phyloP scores from a whole-genome alignment of 805 yeast species.

The Candida vartiovaarae region DNA sequence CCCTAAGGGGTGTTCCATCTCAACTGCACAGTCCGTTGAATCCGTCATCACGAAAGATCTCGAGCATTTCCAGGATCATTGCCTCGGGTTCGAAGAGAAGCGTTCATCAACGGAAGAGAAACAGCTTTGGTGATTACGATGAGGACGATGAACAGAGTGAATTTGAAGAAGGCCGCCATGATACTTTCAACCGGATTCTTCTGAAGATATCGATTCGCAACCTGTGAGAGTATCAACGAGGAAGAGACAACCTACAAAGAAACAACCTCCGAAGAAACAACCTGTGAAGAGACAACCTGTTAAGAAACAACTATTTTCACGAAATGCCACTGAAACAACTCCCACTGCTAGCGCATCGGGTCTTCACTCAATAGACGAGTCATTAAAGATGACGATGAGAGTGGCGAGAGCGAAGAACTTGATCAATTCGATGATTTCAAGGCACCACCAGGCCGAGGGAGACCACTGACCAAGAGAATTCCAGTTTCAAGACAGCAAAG shows the following conservation, averaged over 20 bases:
- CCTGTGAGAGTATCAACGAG: neutral
- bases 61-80: constrained; percentile 10
- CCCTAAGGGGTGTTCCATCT: constrained; percentile 4
- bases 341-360: too few relatives aligned
- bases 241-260: neutral
- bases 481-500: neutral
- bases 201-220: neutral
- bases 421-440: too few relatives aligned
- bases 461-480: neutral
- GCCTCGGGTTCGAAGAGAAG: constrained; percentile 9
- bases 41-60: constrained; percentile 2
- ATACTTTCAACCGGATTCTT: constrained; percentile 1
- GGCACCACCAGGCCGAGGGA: too few relatives aligned
- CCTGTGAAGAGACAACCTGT: too few relatives aligned
- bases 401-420: too few relatives aligned
- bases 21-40: constrained; percentile 10
- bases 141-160: constrained; percentile 2
- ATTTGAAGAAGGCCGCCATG: constrained; percentile 1
- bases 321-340: too few relatives aligned
- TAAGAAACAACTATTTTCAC: too few relatives aligned
- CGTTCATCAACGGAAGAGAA: neutral
- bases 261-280: too few relatives aligned
- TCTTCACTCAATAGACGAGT: too few relatives aligned
- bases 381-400: too few relatives aligned
- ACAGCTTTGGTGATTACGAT: constrained; percentile 5